Conservation (phyloP, 176 grass and related monocot species). For the Carex pumila region DNA sequence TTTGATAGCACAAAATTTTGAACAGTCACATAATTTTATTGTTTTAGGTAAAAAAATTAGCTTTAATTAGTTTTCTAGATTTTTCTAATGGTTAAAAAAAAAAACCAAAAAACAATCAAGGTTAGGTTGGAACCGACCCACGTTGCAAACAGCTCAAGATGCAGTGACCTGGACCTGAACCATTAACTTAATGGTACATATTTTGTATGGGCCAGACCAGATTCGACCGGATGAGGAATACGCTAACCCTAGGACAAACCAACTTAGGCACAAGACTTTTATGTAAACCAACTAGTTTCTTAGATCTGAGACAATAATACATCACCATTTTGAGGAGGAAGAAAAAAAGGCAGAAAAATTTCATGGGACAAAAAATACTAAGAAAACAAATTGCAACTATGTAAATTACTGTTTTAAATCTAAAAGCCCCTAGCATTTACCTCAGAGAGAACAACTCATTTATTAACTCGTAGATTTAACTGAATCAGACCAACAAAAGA, state of each 20-base stretch:
- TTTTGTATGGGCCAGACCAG: no score
- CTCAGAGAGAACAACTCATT: not conserved
- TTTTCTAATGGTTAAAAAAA: not conserved
- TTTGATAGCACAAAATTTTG: no score
- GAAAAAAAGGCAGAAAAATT: not conserved
- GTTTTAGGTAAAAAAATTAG: no score
- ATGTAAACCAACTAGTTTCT: not conserved
- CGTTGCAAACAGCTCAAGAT: no score
- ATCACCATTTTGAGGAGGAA: no score
- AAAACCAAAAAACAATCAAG: not conserved
- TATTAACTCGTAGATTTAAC: slow-evolving; percentile 3
- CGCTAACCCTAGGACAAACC: not conserved
- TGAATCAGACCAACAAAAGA: not conserved
- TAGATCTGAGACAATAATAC: not conserved
- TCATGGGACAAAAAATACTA: not conserved
- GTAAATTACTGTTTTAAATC: not conserved
- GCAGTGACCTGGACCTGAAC: no score
- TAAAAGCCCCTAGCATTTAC: not conserved
- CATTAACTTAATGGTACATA: no score
- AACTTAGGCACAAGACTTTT: not conserved
- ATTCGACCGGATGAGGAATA: no score
- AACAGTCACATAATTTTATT: not conserved
- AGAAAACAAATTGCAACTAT: not conserved
- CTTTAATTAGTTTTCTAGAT: not conserved
- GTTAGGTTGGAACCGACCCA: no score